Conservation (phyloP, 768 basidiomycete species). For the Collybia mongolica region DNA sequence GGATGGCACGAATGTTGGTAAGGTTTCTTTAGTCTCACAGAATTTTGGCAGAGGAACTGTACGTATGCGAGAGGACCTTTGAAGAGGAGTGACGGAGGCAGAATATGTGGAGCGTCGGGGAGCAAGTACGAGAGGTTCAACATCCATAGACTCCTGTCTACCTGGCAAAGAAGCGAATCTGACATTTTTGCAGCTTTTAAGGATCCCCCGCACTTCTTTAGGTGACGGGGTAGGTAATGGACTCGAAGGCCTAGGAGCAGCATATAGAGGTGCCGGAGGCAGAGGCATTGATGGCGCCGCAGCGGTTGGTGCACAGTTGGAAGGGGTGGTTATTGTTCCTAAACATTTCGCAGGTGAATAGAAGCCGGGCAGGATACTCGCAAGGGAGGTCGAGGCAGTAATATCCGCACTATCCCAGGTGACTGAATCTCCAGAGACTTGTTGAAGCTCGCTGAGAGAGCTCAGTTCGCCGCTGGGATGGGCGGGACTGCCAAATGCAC, state of each 20-base stretch:
- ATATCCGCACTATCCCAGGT: neutral
- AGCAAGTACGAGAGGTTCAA: neutral
- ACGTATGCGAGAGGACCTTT: neutral
- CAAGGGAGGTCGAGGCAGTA: neutral
- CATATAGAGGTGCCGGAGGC: conserved; percentile 17
- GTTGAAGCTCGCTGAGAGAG: no score
- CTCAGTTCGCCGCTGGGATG: no score
- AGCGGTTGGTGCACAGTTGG: neutral
- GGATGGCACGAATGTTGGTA: neutral
- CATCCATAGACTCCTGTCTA: conserved; percentile 1
- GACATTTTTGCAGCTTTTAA: conserved; percentile 41
- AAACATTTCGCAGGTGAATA: neutral
- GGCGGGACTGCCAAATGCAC: conserved; percentile 3
- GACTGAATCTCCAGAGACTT: neutral
- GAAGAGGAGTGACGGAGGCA: neutral
- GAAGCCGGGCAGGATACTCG: neutral
- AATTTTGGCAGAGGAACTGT: no score
- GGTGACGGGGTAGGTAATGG: conserved; percentile 14
- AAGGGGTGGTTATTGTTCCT: neutral
- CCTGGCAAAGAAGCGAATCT: conserved; percentile 38
- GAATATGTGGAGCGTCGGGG: neutral
- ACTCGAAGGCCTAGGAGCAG: conserved; percentile 13
- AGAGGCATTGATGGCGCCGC: conserved; percentile 12
- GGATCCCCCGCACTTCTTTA: conserved; percentile 28
- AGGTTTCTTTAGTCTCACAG: neutral